A percentile compares a stretch with the other conserved stretches of the same genome.
These are phyloP conservation scores for Tolypocladium endophyticum DNA, from an alignment of 2,329 filamentous ascomycete genomes.

Conservation along the genomic window DNA sequence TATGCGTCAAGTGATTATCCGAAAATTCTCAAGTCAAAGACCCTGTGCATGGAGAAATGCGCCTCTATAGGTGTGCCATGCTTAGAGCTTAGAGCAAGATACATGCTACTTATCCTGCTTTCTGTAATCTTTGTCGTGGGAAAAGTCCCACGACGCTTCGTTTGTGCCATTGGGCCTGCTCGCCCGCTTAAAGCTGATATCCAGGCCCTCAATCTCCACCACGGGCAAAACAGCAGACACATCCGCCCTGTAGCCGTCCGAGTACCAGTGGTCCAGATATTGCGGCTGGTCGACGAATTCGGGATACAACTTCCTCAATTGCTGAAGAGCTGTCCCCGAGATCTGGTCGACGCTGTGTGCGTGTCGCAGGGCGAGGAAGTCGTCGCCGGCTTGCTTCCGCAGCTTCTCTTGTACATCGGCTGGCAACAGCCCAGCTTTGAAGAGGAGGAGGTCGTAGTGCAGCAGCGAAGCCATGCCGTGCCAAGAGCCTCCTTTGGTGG, in stretches of 20 bases:
- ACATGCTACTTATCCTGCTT: not conserved
- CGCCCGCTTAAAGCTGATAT: constrained; percentile 31
- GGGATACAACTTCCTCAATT: constrained; percentile 41
- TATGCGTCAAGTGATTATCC: too few species aligned
- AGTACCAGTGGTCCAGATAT: constrained; percentile 39
- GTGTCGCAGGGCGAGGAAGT: constrained; percentile 48
- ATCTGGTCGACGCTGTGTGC: constrained; percentile 56
- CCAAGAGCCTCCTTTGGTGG: constrained; percentile 55
- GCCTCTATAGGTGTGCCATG: not conserved
- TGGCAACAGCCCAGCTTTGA: constrained; percentile 48
- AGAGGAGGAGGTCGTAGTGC: constrained; percentile 58
- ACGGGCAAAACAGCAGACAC: constrained; percentile 32
- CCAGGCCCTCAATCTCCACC: constrained; percentile 31
- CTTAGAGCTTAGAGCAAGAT: not conserved
- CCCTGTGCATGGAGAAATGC: not conserved
- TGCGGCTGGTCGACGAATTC: constrained; percentile 39
- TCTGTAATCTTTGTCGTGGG: constrained; percentile 27
- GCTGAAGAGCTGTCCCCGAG: constrained; percentile 45
- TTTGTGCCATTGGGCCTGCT: constrained; percentile 45
- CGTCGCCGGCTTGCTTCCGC: constrained; percentile 33
- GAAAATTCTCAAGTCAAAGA: not conserved
- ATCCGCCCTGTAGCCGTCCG: constrained; percentile 26
- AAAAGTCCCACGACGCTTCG: constrained; percentile 44
- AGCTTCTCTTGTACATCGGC: constrained; percentile 40
- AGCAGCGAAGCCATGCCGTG: constrained; percentile 52